Percentiles rank a stretch among this genome's conserved stretches.
Conservation (phyloP, 371 early-diverging fungal genomes). For the Actinomucor elegans region DNA sequence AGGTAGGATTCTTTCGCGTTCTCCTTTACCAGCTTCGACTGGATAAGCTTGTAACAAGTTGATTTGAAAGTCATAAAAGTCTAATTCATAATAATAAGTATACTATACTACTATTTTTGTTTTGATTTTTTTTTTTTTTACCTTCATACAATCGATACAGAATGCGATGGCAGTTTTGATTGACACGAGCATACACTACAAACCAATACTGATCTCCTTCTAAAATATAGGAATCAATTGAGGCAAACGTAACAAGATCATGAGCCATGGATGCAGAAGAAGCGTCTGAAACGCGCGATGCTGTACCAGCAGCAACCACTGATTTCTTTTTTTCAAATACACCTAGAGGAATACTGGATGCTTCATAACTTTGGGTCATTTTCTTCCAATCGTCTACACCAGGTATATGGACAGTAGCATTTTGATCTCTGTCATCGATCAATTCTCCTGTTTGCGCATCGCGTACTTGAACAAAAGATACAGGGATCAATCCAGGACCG, state of each 20-base stretch:
- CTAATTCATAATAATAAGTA: no score
- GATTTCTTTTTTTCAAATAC: slow-evolving; percentile 10
- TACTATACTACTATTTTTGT: no score
- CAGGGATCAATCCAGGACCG: slow-evolving; percentile 79
- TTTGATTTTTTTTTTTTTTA: slow-evolving; percentile 9
- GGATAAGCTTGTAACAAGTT: slow-evolving; percentile 66
- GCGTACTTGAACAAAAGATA: slow-evolving; percentile 74
- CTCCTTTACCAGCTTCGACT: slow-evolving; percentile 63
- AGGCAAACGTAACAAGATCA: slow-evolving; percentile 43
- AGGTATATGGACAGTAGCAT: slow-evolving; percentile 55
- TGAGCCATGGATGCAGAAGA: slow-evolving; percentile 6
- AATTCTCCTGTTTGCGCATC: slow-evolving; percentile 65
- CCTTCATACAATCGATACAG: slow-evolving; percentile 68
- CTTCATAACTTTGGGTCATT: slow-evolving; percentile 49
- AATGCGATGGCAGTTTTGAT: slow-evolving; percentile 45
- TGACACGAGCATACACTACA: slow-evolving; percentile 52
- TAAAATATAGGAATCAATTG: slow-evolving; percentile 56
- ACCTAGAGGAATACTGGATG: slow-evolving; percentile 44
- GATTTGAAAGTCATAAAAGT: slow-evolving; percentile 76
- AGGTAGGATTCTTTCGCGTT: slow-evolving; percentile 61
- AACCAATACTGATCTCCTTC: slow-evolving; percentile 66
- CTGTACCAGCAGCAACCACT: not conserved
- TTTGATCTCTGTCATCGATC: slow-evolving; percentile 53
- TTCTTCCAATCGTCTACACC: slow-evolving; percentile 74
- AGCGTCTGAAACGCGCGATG: slow-evolving; percentile 3